Evolutionary conservation across 129 eudicot genomes (phyloP).

Genomic region (Kitagawia praeruptora): DNA sequence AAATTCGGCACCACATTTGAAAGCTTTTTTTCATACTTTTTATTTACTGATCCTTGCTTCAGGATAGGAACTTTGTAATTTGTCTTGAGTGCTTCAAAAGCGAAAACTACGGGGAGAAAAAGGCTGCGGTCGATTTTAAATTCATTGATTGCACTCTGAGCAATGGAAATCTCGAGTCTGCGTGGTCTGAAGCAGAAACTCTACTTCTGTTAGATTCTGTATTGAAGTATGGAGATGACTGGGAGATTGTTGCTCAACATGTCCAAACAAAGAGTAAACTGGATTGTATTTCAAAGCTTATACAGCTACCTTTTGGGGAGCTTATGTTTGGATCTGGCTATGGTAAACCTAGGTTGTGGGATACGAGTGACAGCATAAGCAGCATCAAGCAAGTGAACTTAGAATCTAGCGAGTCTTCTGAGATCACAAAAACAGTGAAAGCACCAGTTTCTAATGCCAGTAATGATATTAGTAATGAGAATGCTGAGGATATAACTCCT

Average conservation of each 20-base stretch:
- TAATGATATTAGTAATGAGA: constrained; percentile 38
- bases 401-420: constrained; percentile 38
- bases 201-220: constrained; percentile 83
- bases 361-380: constrained; percentile 21
- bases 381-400: constrained; percentile 18
- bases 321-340: constrained; percentile 71
- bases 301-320: constrained; percentile 87
- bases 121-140: constrained; percentile 61
- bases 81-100: constrained; percentile 75
- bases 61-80: constrained; percentile 50
- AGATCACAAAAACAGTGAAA: constrained; percentile 20
- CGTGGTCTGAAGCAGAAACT: constrained; percentile 93
- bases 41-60: constrained; percentile 16
- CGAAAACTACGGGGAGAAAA: constrained; percentile 47
- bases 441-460: constrained; percentile 1
- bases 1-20: not conserved
- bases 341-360: constrained; percentile 29
- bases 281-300: constrained; percentile 86
- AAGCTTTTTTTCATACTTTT: not conserved
- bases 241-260: constrained; percentile 84
- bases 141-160: constrained; percentile 28
- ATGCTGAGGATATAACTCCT: constrained; percentile 43
- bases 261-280: constrained; percentile 70
- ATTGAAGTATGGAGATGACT: constrained; percentile 82
- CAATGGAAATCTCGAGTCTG: constrained; percentile 18